A percentile compares a stretch with the other conserved stretches of the same genome.
These are phyloP conservation scores for Picea abies DNA, from an alignment of 83 land plant genomes.

Conservation along the genomic window DNA sequence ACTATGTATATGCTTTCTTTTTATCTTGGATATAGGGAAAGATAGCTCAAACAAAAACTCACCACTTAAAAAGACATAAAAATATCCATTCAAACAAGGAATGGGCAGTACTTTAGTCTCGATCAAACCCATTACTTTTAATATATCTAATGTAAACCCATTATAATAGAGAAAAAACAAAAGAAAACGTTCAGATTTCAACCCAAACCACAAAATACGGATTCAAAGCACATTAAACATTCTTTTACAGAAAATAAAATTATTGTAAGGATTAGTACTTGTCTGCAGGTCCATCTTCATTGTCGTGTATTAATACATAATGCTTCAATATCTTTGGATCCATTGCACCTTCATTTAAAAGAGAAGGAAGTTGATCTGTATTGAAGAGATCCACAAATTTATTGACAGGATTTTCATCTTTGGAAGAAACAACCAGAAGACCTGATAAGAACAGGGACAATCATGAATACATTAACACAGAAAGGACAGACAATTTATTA, in stretches of 20 bases:
- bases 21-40: not conserved
- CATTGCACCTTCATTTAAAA: constrained; percentile 93
- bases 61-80: not conserved
- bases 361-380: constrained; percentile 76
- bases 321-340: constrained; percentile 93
- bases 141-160: not conserved
- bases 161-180: not conserved
- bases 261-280: constrained; percentile 47
- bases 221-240: not conserved
- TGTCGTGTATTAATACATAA: constrained; percentile 88
- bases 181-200: not conserved
- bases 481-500: not conserved
- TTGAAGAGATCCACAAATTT: constrained; percentile 89
- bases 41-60: not conserved
- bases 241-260: not conserved
- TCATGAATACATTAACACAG: not conserved
- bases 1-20: not conserved
- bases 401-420: constrained; percentile 84
- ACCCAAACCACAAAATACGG: not conserved
- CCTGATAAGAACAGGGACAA: constrained; percentile 48
- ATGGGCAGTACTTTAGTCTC: not conserved
- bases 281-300: constrained; percentile 80
- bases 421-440: constrained; percentile 89
- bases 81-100: not conserved
- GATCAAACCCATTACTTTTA: not conserved